Evolutionary conservation across 2,329 filamentous ascomycete genomes (phyloP), one percentile per base, ranked within the genome.

Genomic region (Chaetomium sp.): DNA sequence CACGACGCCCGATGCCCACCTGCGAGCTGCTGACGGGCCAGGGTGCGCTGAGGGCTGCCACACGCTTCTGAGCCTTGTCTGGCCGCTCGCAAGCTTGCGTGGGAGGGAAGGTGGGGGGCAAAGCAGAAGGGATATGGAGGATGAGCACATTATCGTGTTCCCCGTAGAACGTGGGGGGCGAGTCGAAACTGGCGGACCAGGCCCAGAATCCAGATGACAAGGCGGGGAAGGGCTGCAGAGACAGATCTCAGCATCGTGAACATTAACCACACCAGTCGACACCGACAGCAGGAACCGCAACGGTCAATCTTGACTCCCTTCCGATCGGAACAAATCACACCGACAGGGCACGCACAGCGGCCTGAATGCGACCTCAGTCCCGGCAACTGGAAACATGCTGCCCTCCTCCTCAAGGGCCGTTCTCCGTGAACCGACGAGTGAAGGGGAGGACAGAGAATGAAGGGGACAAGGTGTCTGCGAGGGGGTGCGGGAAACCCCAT

Each of bases 321-420:
- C 8, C 8, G 34, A n/a, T 14, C 9, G 19, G n/a, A 27, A 19
- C 38, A 43, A 19, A 56, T 11, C 19, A 40, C 19, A 40, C 10
- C 11, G 10, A 14, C 33, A 49, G 33, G 10, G 37, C n/a, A 42
- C 42, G 32, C 36, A 46, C n/a, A 42, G 14, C 48, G 42, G 42
- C 33, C 53, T 43, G 42, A 42, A 54, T 59, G 49, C 49, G 42
- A 59, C 54, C 40, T 54, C 35, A n/a, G 42, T 46, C 45, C 49
- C 50, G 53, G 36, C 42, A 47, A 35, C 53, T 47, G 40, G 37
- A 36, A 44, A 51, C 41, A 42, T 42, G 37, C 33, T 50, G 51
- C 42, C 33, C 34, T 27, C 19, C 19, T 27, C 19, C 19, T 27
- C 41, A 43, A 52, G 44, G 37, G 51, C 58, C 42, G 40, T 44